These are phyloP conservation scores for slime mould (Dictyostelium discoideum) DNA, from an alignment of 78 protist genomes.

Conservation along the genomic window DNA sequence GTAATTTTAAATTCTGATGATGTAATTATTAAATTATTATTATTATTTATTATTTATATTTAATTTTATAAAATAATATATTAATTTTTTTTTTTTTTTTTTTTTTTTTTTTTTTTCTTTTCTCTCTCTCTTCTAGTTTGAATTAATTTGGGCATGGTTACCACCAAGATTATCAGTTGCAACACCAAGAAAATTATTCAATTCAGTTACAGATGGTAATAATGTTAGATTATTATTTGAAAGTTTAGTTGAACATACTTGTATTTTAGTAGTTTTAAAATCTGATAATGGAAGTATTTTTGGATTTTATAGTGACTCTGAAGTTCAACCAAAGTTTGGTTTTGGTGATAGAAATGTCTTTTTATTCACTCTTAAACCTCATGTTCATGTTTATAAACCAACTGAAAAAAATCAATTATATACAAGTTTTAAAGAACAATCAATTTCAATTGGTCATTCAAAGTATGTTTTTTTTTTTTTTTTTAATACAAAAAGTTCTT, in stretches of 20 bases:
- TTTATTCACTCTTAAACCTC: conserved; percentile 47
- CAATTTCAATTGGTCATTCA: conserved; percentile 14
- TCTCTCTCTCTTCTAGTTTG: conserved; percentile 2
- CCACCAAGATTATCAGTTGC: conserved; percentile 47
- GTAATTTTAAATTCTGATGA: conserved; percentile 30
- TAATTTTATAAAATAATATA: too few species aligned
- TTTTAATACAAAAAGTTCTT: too few species aligned
- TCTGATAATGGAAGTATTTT: conserved; percentile 30
- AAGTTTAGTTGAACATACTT: background rate
- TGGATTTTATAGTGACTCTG: conserved; percentile 47
- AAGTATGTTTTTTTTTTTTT: background rate
- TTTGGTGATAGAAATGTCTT: conserved; percentile 40
- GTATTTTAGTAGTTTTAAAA: conserved; percentile 7
- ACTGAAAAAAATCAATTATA: conserved; percentile 31
- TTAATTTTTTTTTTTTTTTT: background rate
- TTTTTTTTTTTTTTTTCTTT: background rate
- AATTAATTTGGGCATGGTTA: conserved; percentile 72
- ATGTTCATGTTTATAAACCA: conserved; percentile 42
- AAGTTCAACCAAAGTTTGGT: background rate
- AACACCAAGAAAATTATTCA: conserved; percentile 47
- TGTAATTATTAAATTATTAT: conserved; percentile 9
- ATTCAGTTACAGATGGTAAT: conserved; percentile 14
- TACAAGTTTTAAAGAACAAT: background rate
- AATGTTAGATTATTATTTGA: conserved; percentile 37
- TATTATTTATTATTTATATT: background rate